A percentile compares a stretch with the other conserved stretches of the same genome.
Conservation (phyloP, 495 filamentous ascomycete species). For the Tetracladium setigerum region DNA sequence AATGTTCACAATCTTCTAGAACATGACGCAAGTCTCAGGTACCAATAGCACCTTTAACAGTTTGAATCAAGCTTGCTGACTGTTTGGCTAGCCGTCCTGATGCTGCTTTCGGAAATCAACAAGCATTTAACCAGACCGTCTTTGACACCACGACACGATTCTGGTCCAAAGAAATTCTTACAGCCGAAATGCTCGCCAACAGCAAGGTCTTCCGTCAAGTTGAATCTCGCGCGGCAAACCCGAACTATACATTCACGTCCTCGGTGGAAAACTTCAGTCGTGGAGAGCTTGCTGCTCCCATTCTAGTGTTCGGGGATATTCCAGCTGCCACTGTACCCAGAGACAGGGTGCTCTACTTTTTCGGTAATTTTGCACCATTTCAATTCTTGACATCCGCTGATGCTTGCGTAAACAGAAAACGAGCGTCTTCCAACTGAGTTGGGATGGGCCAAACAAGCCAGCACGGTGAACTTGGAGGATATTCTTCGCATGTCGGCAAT, state of each 20-base stretch:
- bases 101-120: slow-evolving; percentile 36
- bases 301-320: slow-evolving; percentile 37
- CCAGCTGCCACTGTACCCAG: slow-evolving; percentile 25
- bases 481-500: background rate
- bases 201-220: slow-evolving; percentile 34
- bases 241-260: slow-evolving; percentile 28
- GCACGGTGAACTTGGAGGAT: background rate
- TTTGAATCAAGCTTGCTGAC: background rate
- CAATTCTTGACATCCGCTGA: background rate
- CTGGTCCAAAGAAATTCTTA: slow-evolving; percentile 28
- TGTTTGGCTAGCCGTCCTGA: slow-evolving; percentile 28
- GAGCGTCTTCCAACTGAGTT: background rate
- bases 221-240: slow-evolving; percentile 32
- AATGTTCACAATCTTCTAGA: slow-evolving; percentile 1
- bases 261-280: slow-evolving; percentile 30
- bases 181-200: slow-evolving; percentile 32
- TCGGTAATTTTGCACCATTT: slow-evolving; percentile 23
- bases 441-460: background rate
- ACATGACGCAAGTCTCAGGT: slow-evolving; percentile 2
- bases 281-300: slow-evolving; percentile 34
- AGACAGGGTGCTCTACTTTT: slow-evolving; percentile 33
- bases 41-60: no score
- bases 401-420: background rate
- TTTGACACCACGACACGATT: slow-evolving; percentile 31
- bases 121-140: slow-evolving; percentile 35